Evolutionary conservation across 441 rosid species (phyloP).

Genomic region (Monsonia emarginata): DNA sequence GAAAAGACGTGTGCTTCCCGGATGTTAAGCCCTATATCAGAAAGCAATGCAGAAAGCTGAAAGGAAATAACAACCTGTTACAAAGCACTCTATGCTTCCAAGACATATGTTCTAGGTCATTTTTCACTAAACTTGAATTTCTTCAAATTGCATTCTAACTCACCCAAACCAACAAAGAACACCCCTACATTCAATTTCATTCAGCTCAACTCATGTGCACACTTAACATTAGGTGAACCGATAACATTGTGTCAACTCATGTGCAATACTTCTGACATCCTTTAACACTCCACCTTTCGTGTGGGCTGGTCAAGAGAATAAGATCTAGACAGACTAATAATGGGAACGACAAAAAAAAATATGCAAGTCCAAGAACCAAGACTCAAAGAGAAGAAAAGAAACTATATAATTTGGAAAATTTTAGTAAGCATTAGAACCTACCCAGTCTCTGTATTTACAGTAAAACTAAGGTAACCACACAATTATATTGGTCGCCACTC

Average conservation of each 20-base stretch:
- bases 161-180: not conserved
- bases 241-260: no score
- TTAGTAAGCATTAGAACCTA: not conserved
- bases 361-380: not conserved
- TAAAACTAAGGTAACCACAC: not conserved
- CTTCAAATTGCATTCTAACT: not conserved
- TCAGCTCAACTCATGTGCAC: not conserved
- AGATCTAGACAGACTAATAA: not conserved
- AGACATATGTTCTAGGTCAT: no score
- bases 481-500: not conserved
- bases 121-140: not conserved
- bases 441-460: not conserved
- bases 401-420: not conserved
- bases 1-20: slow-evolving; percentile 81
- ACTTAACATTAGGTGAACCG: not conserved
- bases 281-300: not conserved
- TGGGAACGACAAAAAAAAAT: not conserved
- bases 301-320: not conserved
- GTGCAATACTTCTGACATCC: not conserved
- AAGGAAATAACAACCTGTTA: slow-evolving; percentile 20
- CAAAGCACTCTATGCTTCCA: not conserved
- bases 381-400: not conserved
- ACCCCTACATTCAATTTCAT: not conserved
- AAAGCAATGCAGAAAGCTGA: slow-evolving; percentile 72
- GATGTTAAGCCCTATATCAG: slow-evolving; percentile 66